A percentile compares a stretch with the other conserved stretches of the same genome.
Evolutionary conservation across 768 basidiomycete genomes (phyloP).

Genomic region (Phaeotremella skinneri): DNA sequence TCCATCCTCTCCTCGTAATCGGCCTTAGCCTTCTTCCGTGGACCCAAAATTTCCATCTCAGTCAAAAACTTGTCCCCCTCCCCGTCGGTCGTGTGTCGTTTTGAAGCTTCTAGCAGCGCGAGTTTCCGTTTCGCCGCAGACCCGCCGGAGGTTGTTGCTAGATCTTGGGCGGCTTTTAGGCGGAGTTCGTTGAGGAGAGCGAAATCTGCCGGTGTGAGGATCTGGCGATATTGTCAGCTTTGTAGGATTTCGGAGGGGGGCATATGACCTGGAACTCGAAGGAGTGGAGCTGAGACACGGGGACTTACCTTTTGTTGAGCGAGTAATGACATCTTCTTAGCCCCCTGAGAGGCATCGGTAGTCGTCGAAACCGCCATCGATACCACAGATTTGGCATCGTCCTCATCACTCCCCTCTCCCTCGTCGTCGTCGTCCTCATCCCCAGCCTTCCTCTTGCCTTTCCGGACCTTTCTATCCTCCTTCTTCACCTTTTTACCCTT

Average conservation of each 20-base stretch:
- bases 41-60: slow-evolving; percentile 88
- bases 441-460: slow-evolving; percentile 25
- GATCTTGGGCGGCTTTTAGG: slow-evolving; percentile 69
- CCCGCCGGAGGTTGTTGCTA: slow-evolving; percentile 68
- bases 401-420: slow-evolving; percentile 42
- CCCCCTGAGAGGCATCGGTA: slow-evolving; percentile 40
- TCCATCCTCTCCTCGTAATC: slow-evolving; percentile 92
- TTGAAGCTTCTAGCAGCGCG: slow-evolving; percentile 70
- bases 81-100: slow-evolving; percentile 57
- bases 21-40: slow-evolving; percentile 86
- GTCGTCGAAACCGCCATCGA: slow-evolving; percentile 40
- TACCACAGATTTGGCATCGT: slow-evolving; percentile 46
- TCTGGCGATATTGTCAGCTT: slow-evolving; percentile 57
- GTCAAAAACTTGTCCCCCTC: slow-evolving; percentile 68
- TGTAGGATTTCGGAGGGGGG: not conserved
- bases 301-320: slow-evolving; percentile 49
- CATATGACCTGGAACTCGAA: not conserved
- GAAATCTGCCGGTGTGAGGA: slow-evolving; percentile 96
- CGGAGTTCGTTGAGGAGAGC: slow-evolving; percentile 84
- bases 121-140: slow-evolving; percentile 81
- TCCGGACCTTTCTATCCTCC: slow-evolving; percentile 17
- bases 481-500: slow-evolving; percentile 30
- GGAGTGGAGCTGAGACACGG: not conserved
- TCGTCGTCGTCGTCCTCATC: slow-evolving; percentile 36
- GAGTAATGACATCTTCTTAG: slow-evolving; percentile 48